Conservation (phyloP, 352 stramenopile species). For the Phytophthora brassicae region DNA sequence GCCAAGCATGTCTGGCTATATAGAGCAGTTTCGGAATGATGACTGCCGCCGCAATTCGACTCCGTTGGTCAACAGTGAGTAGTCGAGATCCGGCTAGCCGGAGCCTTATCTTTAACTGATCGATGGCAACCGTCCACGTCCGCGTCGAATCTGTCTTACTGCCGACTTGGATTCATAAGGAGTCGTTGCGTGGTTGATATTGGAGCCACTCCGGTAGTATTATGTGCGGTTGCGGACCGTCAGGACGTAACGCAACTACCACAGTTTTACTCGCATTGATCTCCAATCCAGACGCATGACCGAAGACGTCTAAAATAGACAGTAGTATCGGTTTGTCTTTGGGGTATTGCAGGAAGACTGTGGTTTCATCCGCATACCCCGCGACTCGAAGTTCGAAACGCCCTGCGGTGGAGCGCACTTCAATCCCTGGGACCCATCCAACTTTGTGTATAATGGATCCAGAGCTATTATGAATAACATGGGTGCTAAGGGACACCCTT, state of each 20-base stretch:
- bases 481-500: slow-evolving; percentile 8
- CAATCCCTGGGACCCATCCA: neutral
- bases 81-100: too few species aligned
- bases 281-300: neutral
- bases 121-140: neutral
- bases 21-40: slow-evolving; percentile 4
- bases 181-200: too few species aligned
- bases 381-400: neutral
- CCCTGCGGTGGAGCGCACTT: neutral
- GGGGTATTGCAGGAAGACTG: neutral
- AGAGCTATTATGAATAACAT: neutral
- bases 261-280: neutral
- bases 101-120: too few species aligned
- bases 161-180: too few species aligned
- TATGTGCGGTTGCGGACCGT: too few species aligned
- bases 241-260: neutral
- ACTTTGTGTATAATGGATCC: neutral
- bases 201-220: too few species aligned
- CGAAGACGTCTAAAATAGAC: neutral
- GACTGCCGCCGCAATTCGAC: neutral
- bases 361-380: neutral
- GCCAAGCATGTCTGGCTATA: slow-evolving; percentile 4
- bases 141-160: neutral
- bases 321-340: neutral
- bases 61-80: neutral